phyloP scores from a whole-genome alignment of 768 basidiomycete genomes.

The Kwoniella mangroviensis region DNA sequence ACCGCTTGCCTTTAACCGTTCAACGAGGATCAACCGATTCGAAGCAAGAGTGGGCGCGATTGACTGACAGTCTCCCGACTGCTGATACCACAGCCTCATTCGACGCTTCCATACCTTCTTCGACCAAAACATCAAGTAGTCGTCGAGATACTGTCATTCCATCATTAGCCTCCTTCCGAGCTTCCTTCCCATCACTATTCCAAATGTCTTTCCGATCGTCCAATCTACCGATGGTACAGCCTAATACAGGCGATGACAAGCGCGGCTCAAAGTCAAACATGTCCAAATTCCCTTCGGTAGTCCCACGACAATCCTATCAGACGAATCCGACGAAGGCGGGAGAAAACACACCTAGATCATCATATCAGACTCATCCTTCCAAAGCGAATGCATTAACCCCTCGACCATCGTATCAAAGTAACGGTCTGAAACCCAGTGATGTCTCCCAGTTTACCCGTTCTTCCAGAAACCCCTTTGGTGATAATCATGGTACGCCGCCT shows the following conservation, averaged over 20 bases:
- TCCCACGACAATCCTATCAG: slow-evolving; percentile 1
- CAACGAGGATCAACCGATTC: neutral
- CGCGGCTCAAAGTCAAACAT: neutral
- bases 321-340: no score
- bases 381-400: neutral
- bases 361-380: neutral
- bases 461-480: neutral
- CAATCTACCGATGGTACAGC: neutral
- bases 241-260: neutral
- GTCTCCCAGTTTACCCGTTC: neutral
- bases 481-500: neutral
- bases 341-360: slow-evolving; percentile 2
- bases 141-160: slow-evolving; percentile 13
- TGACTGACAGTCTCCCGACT: neutral
- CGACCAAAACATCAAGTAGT: neutral
- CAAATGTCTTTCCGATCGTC: slow-evolving; percentile 3
- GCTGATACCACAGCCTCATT: neutral
- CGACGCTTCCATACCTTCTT: neutral
- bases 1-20: neutral
- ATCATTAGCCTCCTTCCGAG: slow-evolving; percentile 8
- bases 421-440: neutral
- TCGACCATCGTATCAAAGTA: neutral
- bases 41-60: slow-evolving; percentile 3
- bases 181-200: slow-evolving; percentile 6
- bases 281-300: slow-evolving; percentile 6